Percentiles rank a stretch among this genome's conserved stretches.
Conservation (phyloP, 371 early-diverging fungal species). For the Mortierella polycephala region DNA sequence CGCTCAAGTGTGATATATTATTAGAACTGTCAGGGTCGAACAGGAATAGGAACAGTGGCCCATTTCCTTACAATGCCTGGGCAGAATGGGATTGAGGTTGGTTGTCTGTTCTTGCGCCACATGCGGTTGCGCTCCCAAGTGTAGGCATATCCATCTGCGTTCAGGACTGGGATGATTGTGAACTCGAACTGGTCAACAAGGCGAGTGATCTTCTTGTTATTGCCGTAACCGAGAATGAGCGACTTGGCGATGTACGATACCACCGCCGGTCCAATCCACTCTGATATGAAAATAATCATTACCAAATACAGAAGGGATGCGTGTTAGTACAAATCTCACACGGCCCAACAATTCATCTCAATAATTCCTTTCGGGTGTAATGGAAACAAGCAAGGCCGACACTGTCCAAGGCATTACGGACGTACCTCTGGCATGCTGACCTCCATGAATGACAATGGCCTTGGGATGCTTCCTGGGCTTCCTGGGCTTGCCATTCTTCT, state of each 20-base stretch:
- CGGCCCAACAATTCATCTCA: not conserved
- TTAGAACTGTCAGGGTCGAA: too few relatives aligned
- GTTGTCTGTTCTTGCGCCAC: slow-evolving; percentile 67
- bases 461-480: slow-evolving; percentile 14
- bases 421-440: slow-evolving; percentile 54
- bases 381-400: too few relatives aligned
- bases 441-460: slow-evolving; percentile 42
- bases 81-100: slow-evolving; percentile 43
- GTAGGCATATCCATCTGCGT: slow-evolving; percentile 62
- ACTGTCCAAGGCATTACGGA: too few relatives aligned
- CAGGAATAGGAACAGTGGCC: not conserved
- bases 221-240: slow-evolving; percentile 44
- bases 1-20: not conserved
- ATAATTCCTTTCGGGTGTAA: too few relatives aligned
- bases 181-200: slow-evolving; percentile 52
- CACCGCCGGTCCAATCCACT: slow-evolving; percentile 53
- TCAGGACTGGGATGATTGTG: slow-evolving; percentile 56
- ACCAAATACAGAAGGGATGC: not conserved
- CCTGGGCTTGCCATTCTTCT: slow-evolving; percentile 18
- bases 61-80: slow-evolving; percentile 47
- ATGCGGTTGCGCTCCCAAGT: slow-evolving; percentile 43
- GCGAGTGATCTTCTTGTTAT: slow-evolving; percentile 37
- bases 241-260: slow-evolving; percentile 51
- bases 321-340: not conserved
- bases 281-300: slow-evolving; percentile 1